Conservation (phyloP, 1,284 basidiomycete species). For the Ceratobasidium theobromae region DNA sequence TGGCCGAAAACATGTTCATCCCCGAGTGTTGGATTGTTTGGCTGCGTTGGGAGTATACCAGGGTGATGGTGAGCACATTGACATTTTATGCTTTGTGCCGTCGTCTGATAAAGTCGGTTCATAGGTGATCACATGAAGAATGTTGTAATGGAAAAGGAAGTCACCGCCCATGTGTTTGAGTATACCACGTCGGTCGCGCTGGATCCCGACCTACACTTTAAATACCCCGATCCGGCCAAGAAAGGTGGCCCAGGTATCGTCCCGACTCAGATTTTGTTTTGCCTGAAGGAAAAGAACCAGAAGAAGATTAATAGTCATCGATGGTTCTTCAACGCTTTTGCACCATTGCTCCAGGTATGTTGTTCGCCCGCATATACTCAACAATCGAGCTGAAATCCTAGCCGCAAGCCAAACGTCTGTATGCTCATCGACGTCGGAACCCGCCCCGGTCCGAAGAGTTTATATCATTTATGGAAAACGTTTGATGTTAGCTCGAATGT, state of each 20-base stretch:
- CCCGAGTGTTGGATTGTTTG: slow-evolving; percentile 71
- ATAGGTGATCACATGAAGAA: slow-evolving; percentile 70
- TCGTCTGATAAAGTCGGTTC: background rate
- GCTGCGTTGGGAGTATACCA: slow-evolving; percentile 79
- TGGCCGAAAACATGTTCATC: slow-evolving; percentile 89
- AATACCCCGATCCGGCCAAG: slow-evolving; percentile 89
- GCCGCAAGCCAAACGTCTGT: slow-evolving; percentile 76
- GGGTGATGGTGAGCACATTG: slow-evolving; percentile 40
- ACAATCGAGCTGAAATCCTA: slow-evolving; percentile 17
- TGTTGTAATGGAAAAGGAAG: slow-evolving; percentile 80
- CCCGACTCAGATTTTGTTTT: slow-evolving; percentile 54
- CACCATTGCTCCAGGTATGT: slow-evolving; percentile 64
- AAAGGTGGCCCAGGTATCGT: slow-evolving; percentile 79
- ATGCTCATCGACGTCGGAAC: slow-evolving; percentile 93
- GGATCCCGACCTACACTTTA: slow-evolving; percentile 87
- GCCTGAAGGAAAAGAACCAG: slow-evolving; percentile 91
- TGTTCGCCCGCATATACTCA: background rate
- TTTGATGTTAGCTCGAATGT: slow-evolving; percentile 93
- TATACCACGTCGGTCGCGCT: slow-evolving; percentile 91
- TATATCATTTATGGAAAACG: slow-evolving; percentile 94
- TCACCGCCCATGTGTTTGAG: slow-evolving; percentile 94
- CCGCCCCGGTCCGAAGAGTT: slow-evolving; percentile 76
- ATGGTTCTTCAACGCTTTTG: slow-evolving; percentile 96
- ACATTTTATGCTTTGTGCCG: slow-evolving; percentile 28
- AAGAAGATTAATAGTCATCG: slow-evolving; percentile 97